Base-by-base conservation (phyloP, 176 grass and related monocot genomes). In the Musa troglodytarum region DNA sequence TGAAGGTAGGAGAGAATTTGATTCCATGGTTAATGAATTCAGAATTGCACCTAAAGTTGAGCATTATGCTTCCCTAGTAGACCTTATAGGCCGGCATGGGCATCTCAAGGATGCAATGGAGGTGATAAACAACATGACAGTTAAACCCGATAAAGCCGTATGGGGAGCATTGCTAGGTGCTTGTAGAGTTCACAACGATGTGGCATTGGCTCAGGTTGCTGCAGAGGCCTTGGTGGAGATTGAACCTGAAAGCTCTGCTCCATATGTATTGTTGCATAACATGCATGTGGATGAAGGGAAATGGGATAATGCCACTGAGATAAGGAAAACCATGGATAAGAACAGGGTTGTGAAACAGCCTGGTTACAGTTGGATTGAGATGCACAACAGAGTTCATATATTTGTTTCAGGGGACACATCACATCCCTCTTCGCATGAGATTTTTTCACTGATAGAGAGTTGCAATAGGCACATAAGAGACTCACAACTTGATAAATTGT, bases 161-260 rank as follows among this genome's bases (percentile, higher is more conserved):
- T 95, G 88, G 92, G 92, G 91, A 22, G 68, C 88, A 64, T 91
- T 95, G 69, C 88, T 95, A n/a, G 92, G 83, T 70, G 88, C 92
- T 54, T 90, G 88, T 62, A 86, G 67, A 19, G 85, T 82, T 77
- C 87, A 91, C 75, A 95, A 91, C 25, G 80, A 95, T 75, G 68
- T n/a, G 76, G 8, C 23, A 17, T 75, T 95, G 58, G 87, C 87
- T 72, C 73, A 75, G 63, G 77, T 88, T 76, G 92, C 92, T 17
- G 85, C 85, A 49, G 53, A 82, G 26, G 78, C 26, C 65, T 80
- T 95, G 78, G 85, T 63, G 24, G 72, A 76, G 73, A 78, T 86
- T 57, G 88, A 95, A 84, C 92, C 92, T 58, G 76, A 72, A 49
- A 95, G 83, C 81, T 95, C 88, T 56, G 88, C 87, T 54, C 88